Conservation (phyloP, 345 rosid genomes). For the Nephelium lappaceum region DNA sequence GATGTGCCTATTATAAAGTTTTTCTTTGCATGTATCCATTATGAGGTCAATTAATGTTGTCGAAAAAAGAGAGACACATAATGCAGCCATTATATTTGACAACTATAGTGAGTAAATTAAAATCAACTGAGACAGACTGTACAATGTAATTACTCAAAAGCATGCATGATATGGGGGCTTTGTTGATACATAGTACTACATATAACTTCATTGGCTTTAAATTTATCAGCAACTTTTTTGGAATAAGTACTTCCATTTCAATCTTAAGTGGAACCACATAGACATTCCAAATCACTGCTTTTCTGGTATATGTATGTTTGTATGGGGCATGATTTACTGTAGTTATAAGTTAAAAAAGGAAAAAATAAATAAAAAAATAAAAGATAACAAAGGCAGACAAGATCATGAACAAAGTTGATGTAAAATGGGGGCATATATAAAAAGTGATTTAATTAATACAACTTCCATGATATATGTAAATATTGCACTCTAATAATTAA, state of each 20-base stretch:
- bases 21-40: background rate
- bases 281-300: conserved; percentile 21
- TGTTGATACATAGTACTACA: background rate
- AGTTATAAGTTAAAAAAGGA: conserved; percentile 1
- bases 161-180: background rate
- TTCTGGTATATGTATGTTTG: conserved; percentile 10
- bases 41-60: conserved; percentile 20
- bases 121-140: background rate
- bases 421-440: background rate
- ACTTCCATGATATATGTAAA: background rate
- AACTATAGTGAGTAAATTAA: background rate
- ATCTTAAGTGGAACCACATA: background rate
- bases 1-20: background rate
- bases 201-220: background rate
- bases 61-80: conserved; percentile 36
- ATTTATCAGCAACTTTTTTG: background rate
- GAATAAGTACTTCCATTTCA: background rate
- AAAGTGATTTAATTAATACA: conserved; percentile 5
- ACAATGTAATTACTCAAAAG: background rate
- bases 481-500: background rate
- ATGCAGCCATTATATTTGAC: conserved; percentile 22
- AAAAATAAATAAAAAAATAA: background rate
- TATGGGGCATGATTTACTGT: conserved; percentile 9
- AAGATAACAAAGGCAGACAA: conserved; percentile 2
- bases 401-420: conserved; percentile 18